Evolutionary conservation across 768 basidiomycete genomes (phyloP), one percentile per base, ranked within the genome.

Genomic region (Pluteus cervinus): DNA sequence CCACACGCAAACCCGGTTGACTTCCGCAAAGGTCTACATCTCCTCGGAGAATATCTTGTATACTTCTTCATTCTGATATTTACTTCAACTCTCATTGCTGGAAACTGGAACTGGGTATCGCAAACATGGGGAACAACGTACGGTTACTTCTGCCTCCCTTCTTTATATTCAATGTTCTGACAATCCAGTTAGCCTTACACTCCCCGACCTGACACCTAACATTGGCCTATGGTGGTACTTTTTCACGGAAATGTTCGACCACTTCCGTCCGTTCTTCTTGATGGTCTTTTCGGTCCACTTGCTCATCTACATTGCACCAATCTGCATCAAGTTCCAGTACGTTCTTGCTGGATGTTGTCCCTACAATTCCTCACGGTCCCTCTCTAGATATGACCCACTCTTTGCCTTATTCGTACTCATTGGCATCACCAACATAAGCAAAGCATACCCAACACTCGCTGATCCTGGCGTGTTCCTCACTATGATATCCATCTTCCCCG

Each of bases 211-310:
- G 44, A 92, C 90, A 7, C 94, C 96, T 0, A 98, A 93, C 49
- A 79, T 87, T 4, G 94, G 96, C 2, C 62, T 97, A 20, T 91
- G 91, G 86, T 98, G 94, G 94, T 98, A 98, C 59, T 98, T 98
- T 66, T 97, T 98, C 63, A 97, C 91, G 8, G 94, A 98, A 57
- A 97, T 97, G 87, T 99, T 99, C 46, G 94, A 97, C 54, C 86
- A 98, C 55, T 99, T 97, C 68, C 69, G 96, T 21, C 78, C 83
- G 4, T 97, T 97, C 64, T 99, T 96, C 71, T 66, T 97, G 22
- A 84, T 92, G 71, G 87, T 86, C 12, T 98, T 97, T 58, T 86
- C 84, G 12, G 92, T 86, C 7, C 94, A 97, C 52, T 69, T 90
- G 17, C 50, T 80, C 20, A 86, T 88, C 25, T 97, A 96, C 47